Conservation (phyloP, 441 rosid species). For the Corymbia citriodora region DNA sequence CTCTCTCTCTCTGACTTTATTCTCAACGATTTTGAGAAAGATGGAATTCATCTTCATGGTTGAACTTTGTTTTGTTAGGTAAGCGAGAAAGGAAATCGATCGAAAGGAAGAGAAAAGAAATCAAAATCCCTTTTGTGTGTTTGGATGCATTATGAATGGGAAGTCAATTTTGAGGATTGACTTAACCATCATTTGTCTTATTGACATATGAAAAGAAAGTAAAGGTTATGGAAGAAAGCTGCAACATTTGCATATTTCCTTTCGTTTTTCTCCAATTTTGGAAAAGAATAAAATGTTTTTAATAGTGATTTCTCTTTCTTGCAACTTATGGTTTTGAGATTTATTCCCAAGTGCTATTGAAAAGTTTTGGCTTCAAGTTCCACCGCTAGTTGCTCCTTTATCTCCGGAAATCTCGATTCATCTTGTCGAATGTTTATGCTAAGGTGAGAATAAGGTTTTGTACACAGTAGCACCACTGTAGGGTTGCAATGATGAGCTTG, state of each 20-base stretch:
- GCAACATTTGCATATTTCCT: background rate
- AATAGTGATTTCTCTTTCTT: background rate
- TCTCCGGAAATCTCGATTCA: background rate
- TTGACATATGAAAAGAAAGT: background rate
- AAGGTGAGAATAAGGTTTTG: background rate
- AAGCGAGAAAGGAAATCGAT: background rate
- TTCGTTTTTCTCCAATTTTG: background rate
- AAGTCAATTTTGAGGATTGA: background rate
- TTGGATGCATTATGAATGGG: background rate
- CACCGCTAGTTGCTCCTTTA: background rate
- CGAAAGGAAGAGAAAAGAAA: background rate
- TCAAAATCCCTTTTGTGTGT: background rate
- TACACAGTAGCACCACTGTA: background rate
- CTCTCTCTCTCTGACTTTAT: background rate
- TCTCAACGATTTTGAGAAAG: background rate
- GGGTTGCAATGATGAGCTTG: fast-evolving
- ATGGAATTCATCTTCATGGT: background rate
- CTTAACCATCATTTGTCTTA: background rate
- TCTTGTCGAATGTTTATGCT: background rate
- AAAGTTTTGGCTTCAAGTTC: background rate
- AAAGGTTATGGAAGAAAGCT: background rate
- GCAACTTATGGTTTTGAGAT: background rate
- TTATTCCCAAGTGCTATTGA: background rate
- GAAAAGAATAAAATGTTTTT: background rate
- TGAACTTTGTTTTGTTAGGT: background rate